Conservation (phyloP, 1,139 yeast species). For the Yamadazyma conglobata region DNA sequence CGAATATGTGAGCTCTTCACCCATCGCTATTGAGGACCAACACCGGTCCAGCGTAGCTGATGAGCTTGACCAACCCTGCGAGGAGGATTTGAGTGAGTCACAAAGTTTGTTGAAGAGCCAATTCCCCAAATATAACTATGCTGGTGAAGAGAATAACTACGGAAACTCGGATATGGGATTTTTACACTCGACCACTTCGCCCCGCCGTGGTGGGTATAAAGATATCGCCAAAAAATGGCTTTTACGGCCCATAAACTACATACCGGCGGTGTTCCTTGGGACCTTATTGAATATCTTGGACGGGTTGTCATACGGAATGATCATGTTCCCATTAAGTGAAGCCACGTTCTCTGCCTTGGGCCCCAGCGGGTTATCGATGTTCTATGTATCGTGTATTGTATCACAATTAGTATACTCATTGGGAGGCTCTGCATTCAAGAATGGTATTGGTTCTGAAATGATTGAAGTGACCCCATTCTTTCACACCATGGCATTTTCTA, state of each 20-base stretch:
- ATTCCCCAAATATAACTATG: constrained; percentile 1
- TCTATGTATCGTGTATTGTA: constrained; percentile 82
- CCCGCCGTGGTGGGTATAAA: too few relatives aligned
- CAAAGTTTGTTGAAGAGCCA: constrained; percentile 2
- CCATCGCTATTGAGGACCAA: constrained; percentile 24
- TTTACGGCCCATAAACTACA: constrained; percentile 42
- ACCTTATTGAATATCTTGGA: constrained; percentile 81
- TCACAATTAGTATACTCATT: constrained; percentile 84
- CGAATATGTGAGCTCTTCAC: constrained; percentile 19
- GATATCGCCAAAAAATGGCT: constrained; percentile 18
- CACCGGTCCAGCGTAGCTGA: neutral
- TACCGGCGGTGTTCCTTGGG: constrained; percentile 84
- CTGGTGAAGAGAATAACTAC: neutral
- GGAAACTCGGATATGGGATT: too few relatives aligned
- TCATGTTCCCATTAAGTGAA: constrained; percentile 87
- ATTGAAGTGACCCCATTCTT: constrained; percentile 97
- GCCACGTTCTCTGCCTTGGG: constrained; percentile 74
- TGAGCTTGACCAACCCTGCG: too few relatives aligned
- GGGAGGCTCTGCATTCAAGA: constrained; percentile 85
- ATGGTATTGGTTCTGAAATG: constrained; percentile 97
- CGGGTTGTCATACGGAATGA: constrained; percentile 96
- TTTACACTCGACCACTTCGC: too few relatives aligned
- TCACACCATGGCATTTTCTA: constrained; percentile 86
- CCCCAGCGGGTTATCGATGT: constrained; percentile 90
- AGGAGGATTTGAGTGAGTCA: neutral